phyloP scores from a whole-genome alignment of 495 filamentous ascomycete genomes.

The Xeromyces bisporus region DNA sequence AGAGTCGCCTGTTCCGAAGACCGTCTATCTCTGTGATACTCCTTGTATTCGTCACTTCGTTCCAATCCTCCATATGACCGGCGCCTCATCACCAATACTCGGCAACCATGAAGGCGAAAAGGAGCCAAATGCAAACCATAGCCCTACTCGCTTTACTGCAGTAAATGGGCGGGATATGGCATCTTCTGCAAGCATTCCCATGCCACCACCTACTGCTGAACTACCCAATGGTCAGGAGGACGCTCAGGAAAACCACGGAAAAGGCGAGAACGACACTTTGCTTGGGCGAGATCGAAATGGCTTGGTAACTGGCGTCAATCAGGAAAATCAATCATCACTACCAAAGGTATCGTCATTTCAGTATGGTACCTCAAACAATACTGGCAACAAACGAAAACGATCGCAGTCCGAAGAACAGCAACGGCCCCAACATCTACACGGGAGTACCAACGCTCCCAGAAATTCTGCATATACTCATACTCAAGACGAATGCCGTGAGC shows the following conservation, averaged over 20 bases:
- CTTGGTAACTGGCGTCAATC: constrained; percentile 5
- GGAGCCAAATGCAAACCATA: constrained; percentile 27
- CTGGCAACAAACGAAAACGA: constrained; percentile 24
- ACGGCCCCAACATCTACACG: constrained; percentile 4
- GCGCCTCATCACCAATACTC: too few species aligned
- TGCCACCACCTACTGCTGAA: constrained; percentile 1
- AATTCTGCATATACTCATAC: constrained; percentile 10
- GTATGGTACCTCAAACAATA: constrained; percentile 8
- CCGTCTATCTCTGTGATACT: too few species aligned
- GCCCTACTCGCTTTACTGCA: constrained; percentile 35
- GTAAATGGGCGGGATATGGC: constrained; percentile 31
- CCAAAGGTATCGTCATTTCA: constrained; percentile 15
- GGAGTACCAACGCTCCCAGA: constrained; percentile 3
- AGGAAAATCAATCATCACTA: constrained; percentile 12
- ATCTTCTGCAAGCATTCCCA: constrained; percentile 3
- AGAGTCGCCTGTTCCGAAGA: too few species aligned
- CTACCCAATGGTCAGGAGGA: constrained; percentile 7
- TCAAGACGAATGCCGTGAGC: constrained; percentile 6
- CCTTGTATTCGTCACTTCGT: too few species aligned
- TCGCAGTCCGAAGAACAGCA: constrained; percentile 22
- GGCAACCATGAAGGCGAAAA: constrained; percentile 19
- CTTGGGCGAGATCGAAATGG: constrained; percentile 11
- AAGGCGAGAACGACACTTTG: constrained; percentile 4
- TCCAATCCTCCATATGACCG: too few species aligned
- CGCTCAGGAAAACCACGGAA: constrained; percentile 8